Base-by-base conservation (phyloP, 2,329 filamentous ascomycete species). In the Neoarthrinium moseri region DNA sequence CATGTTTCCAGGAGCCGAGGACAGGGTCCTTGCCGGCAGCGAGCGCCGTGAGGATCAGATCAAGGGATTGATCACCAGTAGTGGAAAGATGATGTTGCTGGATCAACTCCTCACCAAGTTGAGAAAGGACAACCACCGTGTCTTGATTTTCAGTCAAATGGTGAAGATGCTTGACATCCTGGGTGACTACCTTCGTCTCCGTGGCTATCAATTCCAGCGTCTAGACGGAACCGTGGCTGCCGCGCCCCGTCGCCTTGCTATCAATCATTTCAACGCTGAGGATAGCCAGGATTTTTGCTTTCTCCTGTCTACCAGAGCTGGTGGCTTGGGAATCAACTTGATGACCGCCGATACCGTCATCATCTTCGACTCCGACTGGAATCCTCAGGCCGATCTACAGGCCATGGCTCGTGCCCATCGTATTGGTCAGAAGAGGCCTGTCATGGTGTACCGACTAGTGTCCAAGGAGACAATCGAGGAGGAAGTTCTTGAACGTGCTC, bases 131-230 rank as follows among this genome's bases (percentile, higher is more conserved):
- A 90, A 89, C 38, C 94, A 99, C 67, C 89, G 94, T 45, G 95
- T 99, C 11, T 73, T 99, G 52, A 97, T 99, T 54, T 99, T 99
- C 74, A 97, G 92, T 65, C 94, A 99, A 64, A 99, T 99, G 94
- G 95, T 99, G 27, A 95, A 90, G 63, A 97, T 99, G 88, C 80
- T 99, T 18, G 91, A 99, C 60, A 94, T 99, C 43, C 77, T 99
- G 2, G 89, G 90, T 36, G 92, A 99, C 59, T 99, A 99, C 63
- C 81, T 97, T 54, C 88, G 90, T 42, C 80, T 94, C 43, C 87
- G 94, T 51, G 91, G 91, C n/a, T 95, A 97, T 67, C 85, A 94
- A 48, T 97, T 94, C 62, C 95, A 99, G 63, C 83, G 94, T 15
- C 80, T 99, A 6, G 94, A 99, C 63, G 94, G 94, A 56, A 99